Percentiles rank a stretch among this genome's conserved stretches.
These are phyloP conservation scores for Chamaecyparis obtusa DNA, from an alignment of 75 land plant species.

Conservation along the genomic window DNA sequence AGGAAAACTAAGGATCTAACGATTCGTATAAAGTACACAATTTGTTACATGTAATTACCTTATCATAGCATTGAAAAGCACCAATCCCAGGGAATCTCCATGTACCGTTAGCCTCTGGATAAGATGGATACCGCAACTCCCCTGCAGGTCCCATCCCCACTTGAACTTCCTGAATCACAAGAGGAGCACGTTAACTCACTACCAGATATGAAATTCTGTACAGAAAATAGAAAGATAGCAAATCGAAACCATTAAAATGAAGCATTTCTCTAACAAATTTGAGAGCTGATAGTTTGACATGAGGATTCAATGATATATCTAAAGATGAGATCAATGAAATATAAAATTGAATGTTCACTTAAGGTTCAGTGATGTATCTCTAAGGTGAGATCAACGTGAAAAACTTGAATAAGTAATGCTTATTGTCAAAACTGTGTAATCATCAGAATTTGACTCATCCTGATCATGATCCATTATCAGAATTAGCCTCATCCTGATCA, in stretches of 20 bases:
- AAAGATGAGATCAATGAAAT: no score
- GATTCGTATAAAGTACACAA: neutral
- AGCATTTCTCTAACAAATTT: neutral
- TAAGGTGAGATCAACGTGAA: no score
- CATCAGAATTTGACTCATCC: no score
- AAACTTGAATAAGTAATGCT: no score
- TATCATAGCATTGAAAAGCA: constrained; percentile 42
- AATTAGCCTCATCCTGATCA: no score
- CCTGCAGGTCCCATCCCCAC: constrained; percentile 97
- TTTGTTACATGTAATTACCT: neutral
- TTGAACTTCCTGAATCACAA: constrained; percentile 72
- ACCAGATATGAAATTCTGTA: neutral
- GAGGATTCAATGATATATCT: neutral
- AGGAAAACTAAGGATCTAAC: neutral
- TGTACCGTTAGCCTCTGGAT: constrained; percentile 68
- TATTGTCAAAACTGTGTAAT: no score
- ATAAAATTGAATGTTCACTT: no score
- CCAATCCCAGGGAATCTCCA: constrained; percentile 92
- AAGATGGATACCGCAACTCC: constrained; percentile 88
- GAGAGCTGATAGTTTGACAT: neutral
- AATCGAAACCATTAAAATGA: neutral
- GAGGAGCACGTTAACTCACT: neutral
- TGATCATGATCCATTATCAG: no score
- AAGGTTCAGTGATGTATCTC: no score
- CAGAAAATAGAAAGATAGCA: no score